phyloP scores from a whole-genome alignment of 306 rosid genomes.

The Mimosa pudica region DNA sequence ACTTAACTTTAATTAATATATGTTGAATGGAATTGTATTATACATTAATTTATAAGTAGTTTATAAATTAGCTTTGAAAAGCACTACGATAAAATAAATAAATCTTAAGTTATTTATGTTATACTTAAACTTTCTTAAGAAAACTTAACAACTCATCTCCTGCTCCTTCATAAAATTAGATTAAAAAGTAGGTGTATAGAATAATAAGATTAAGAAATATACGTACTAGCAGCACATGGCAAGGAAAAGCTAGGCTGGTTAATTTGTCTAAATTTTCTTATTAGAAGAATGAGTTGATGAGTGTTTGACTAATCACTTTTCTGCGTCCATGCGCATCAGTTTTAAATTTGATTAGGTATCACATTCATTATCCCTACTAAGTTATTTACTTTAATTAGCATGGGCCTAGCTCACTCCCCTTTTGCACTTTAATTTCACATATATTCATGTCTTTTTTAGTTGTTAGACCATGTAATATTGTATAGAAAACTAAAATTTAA shows the following conservation, averaged over 20 bases:
- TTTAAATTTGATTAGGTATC: constrained; percentile 22
- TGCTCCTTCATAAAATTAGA: neutral
- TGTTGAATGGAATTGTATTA: too few relatives aligned
- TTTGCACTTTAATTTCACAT: neutral
- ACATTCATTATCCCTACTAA: constrained; percentile 30
- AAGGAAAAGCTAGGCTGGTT: constrained; percentile 27
- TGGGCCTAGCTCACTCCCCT: neutral
- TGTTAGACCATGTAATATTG: neutral
- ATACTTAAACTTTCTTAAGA: too few relatives aligned
- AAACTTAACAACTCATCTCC: neutral
- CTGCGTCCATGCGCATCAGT: neutral
- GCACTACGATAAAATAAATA: too few relatives aligned
- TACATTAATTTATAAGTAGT: too few relatives aligned
- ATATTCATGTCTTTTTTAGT: neutral
- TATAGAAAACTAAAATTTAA: neutral
- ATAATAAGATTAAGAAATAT: constrained; percentile 1
- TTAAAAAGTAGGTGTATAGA: neutral
- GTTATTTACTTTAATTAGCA: constrained; percentile 37
- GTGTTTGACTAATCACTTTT: neutral
- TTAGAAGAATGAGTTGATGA: constrained; percentile 26
- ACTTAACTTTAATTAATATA: too few relatives aligned
- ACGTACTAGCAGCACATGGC: constrained; percentile 37
- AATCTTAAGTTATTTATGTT: too few relatives aligned
- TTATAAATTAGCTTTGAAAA: too few relatives aligned
- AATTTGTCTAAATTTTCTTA: constrained; percentile 25